These are phyloP conservation scores for Keithomyces neogunnii DNA, from an alignment of 2,329 filamentous ascomycete species.

Conservation along the genomic window DNA sequence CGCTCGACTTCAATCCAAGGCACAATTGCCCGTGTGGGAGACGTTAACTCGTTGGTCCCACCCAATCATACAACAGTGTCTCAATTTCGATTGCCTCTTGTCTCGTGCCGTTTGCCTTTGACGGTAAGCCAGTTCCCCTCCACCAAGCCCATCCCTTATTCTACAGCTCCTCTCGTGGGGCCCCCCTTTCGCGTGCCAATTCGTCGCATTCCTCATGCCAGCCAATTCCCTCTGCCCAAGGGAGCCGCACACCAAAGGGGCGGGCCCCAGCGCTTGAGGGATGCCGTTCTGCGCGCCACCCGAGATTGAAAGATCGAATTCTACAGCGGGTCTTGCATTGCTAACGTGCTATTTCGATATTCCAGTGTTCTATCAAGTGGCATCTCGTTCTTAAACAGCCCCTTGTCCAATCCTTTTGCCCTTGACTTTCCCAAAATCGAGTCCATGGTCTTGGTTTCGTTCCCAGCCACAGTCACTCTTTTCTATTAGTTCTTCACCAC, in stretches of 20 bases:
- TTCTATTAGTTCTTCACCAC: conserved; percentile 42
- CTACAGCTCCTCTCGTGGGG: neutral
- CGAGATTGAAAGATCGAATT: conserved; percentile 11
- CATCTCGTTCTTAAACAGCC: conserved; percentile 37
- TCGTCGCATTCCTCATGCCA: conserved; percentile 18
- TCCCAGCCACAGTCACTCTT: conserved; percentile 50
- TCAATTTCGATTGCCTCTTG: conserved; percentile 36
- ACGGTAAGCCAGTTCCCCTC: conserved; percentile 40
- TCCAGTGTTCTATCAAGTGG: conserved; percentile 34
- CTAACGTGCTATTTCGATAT: conserved; percentile 22
- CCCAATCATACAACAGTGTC: conserved; percentile 37
- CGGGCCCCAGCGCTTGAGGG: conserved; percentile 6
- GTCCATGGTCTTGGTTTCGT: conserved; percentile 36
- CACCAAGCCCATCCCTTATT: conserved; percentile 9
- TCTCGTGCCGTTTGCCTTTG: conserved; percentile 28
- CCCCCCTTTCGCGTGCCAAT: conserved; percentile 13
- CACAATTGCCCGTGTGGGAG: conserved; percentile 42
- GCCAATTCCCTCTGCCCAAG: conserved; percentile 19
- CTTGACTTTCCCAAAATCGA: conserved; percentile 19
- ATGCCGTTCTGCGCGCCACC: conserved; percentile 14
- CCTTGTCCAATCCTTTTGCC: conserved; percentile 34
- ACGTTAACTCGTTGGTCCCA: conserved; percentile 58
- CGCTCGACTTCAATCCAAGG: conserved; percentile 34
- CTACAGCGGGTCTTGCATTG: conserved; percentile 13
- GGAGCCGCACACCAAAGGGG: conserved; percentile 16